Base-by-base conservation (phyloP, 768 basidiomycete genomes). In the Boletus pseudo-olivaceus region DNA sequence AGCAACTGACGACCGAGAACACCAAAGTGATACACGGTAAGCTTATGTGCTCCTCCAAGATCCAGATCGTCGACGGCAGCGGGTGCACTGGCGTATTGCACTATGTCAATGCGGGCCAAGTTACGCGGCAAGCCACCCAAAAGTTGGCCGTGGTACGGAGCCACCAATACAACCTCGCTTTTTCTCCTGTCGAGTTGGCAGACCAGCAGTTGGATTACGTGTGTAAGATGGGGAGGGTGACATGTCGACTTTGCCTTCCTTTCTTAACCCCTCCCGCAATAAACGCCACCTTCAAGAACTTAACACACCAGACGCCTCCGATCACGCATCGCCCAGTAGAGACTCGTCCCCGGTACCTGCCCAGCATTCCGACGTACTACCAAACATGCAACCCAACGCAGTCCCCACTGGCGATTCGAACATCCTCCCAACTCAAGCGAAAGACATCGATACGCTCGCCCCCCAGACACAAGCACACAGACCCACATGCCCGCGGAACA, bases 201-300 rank as follows among this genome's bases (percentile, higher is more conserved):
- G 69, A 70, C 34, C 67, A 70, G 29, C 70, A 70, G 37, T 35
- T 70, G 32, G 69, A 70, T 34, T 70, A 70, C 49, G 72, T 70
- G 19, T 70, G 69, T 49, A 70, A 70, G 55, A 70, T 70, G 69
- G 69, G 63, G 3, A 62, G 63, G 55, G 69, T 71, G n/a, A 47
- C 6, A 71, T 57, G 5, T 37, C 38, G 14, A 27, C 14, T 1
- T n/a, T 3, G 5, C 30, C 17, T 14, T 6, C 37, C 35, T n/a
- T 7, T n/a, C 35, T 37, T 37, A 14, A 3, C 17, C 8, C 6
- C 8, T 37, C 6, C 17, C 9, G 2, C 0, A 17, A n/a, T 37
- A 15, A 37, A 37, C 2, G 17, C 5, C 33, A 33, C 35, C n/a
- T 35, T 14, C 15, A 4, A 33, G 33, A 14, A 11, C n/a, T n/a